phyloP scores from a whole-genome alignment of 306 rosid genomes.

The Quercus parvula region DNA sequence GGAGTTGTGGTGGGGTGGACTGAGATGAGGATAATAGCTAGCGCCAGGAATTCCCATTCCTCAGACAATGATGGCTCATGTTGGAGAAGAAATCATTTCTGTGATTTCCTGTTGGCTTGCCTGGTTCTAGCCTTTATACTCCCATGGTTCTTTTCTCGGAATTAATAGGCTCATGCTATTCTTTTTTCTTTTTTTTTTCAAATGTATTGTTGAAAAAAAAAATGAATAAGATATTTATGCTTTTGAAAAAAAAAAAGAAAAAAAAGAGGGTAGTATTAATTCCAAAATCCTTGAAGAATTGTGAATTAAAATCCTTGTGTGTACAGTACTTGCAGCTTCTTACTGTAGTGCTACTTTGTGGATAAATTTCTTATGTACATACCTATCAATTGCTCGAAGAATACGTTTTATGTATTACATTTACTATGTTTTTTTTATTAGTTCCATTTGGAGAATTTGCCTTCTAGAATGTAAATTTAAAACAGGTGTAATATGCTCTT shows the following conservation, averaged over 20 bases:
- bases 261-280: background rate
- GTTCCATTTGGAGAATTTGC: too few species aligned
- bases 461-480: too few species aligned
- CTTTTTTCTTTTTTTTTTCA: background rate
- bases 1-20: background rate
- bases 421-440: too few species aligned
- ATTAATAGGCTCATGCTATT: background rate
- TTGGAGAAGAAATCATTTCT: slow-evolving; percentile 1
- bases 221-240: background rate
- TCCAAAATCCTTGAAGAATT: too few species aligned
- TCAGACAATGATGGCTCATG: background rate
- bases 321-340: too few species aligned
- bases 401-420: too few species aligned
- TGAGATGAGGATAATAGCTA: background rate
- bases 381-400: too few species aligned
- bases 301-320: too few species aligned
- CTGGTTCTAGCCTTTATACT: slow-evolving; percentile 16
- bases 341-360: too few species aligned
- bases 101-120: slow-evolving; percentile 15
- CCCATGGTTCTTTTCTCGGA: slow-evolving; percentile 14
- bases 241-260: background rate
- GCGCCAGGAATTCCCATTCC: slow-evolving; percentile 1
- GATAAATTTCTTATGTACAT: too few species aligned
- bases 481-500: too few species aligned
- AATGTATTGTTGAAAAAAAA: background rate